Percentiles rank a stretch among this genome's conserved stretches.
Evolutionary conservation across 306 rosid genomes (phyloP).

Genomic region (Quercus engelmannii): DNA sequence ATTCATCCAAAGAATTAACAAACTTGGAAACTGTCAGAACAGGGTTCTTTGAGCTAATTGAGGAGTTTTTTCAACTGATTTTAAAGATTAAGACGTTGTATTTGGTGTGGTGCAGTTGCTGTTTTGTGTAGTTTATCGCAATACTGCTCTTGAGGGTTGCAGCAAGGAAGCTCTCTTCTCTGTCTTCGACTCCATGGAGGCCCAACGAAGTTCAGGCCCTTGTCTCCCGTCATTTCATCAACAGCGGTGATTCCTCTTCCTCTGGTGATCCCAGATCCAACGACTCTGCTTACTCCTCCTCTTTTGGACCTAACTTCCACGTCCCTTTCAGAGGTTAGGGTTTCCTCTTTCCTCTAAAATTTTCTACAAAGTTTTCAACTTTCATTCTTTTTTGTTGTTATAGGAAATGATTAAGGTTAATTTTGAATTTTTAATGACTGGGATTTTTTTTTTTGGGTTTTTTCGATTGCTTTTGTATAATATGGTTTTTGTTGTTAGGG

Average conservation of each 20-base stretch:
- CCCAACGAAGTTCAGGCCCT: slow-evolving; percentile 21
- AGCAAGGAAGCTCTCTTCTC: slow-evolving; percentile 42
- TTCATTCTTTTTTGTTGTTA: not conserved
- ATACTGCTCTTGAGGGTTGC: too few relatives aligned
- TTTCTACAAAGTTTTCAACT: not conserved
- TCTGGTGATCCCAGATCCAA: slow-evolving; percentile 29
- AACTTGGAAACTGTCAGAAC: too few relatives aligned
- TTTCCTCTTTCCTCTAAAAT: not conserved
- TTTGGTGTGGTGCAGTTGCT: too few relatives aligned
- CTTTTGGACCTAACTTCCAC: slow-evolving; percentile 4
- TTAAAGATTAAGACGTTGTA: too few relatives aligned
- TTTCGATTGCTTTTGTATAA: not conserved
- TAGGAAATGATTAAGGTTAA: not conserved
- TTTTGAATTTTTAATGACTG: not conserved
- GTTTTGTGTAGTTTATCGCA: too few relatives aligned
- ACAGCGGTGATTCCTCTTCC: slow-evolving; percentile 17
- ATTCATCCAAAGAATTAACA: too few relatives aligned
- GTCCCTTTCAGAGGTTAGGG: slow-evolving; percentile 32
- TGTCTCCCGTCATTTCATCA: slow-evolving; percentile 22
- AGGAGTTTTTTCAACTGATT: too few relatives aligned
- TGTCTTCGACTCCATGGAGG: slow-evolving; percentile 27
- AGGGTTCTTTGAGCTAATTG: too few relatives aligned
- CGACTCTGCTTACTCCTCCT: not conserved
- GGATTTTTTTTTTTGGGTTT: too few relatives aligned
- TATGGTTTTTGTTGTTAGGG: not conserved